phyloP scores from a whole-genome alignment of 768 basidiomycete species.

The Macrolepiota albuminosa region DNA sequence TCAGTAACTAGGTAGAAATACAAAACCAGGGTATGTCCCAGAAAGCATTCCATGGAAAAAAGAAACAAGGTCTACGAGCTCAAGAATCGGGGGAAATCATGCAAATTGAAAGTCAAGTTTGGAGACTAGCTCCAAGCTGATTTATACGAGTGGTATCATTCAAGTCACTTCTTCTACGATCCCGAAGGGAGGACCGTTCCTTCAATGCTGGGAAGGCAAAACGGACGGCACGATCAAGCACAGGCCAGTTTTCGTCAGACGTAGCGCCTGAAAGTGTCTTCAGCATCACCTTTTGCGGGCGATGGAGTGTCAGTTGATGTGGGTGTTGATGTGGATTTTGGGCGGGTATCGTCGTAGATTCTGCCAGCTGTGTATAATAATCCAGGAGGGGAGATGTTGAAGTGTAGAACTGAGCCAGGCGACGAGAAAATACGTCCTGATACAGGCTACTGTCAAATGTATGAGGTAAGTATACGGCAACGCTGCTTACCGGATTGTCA shows the following conservation, averaged over 20 bases:
- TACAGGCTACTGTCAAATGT: not conserved
- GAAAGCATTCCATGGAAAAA: not conserved
- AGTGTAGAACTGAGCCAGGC: slow-evolving; percentile 71
- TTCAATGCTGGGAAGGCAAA: slow-evolving; percentile 54
- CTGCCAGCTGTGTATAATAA: slow-evolving; percentile 42
- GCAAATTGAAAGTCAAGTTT: slow-evolving; percentile 3
- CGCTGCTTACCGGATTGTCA: slow-evolving; percentile 72
- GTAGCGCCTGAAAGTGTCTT: slow-evolving; percentile 66
- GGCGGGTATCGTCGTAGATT: slow-evolving; percentile 24
- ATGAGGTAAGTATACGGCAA: not conserved
- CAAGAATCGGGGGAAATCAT: slow-evolving; percentile 1
- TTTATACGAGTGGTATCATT: slow-evolving; percentile 46
- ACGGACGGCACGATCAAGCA: slow-evolving; percentile 60
- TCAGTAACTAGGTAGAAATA: slow-evolving; percentile 10
- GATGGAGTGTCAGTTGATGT: slow-evolving; percentile 44
- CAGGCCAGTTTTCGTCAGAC: slow-evolving; percentile 89
- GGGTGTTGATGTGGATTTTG: slow-evolving; percentile 39
- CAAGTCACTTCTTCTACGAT: slow-evolving; percentile 44
- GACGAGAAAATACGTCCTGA: slow-evolving; percentile 75
- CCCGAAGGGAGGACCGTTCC: slow-evolving; percentile 39
- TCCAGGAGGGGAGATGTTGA: slow-evolving; percentile 78
- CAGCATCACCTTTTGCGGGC: slow-evolving; percentile 43
- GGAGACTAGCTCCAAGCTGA: slow-evolving; percentile 16
- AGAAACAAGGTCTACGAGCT: not conserved
- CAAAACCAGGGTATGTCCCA: slow-evolving; percentile 3